Conservation (phyloP, 192 early-diverging fungal genomes). For the Cladochytrium replicatum region DNA sequence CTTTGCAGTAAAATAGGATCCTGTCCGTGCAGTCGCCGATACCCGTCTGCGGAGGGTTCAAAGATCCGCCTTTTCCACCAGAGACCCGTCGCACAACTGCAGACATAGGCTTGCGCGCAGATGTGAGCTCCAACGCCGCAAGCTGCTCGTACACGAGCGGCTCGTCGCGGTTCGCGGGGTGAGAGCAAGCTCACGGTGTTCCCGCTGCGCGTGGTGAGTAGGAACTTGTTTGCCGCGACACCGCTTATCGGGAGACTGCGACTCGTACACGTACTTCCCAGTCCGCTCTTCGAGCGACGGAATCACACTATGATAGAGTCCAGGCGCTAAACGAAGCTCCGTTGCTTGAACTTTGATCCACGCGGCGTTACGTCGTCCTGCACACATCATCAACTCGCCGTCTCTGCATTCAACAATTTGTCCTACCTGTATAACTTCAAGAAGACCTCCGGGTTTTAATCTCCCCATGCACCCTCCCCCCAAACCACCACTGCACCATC, state of each 20-base stretch:
- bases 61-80: slow-evolving; percentile 45
- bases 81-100: slow-evolving; percentile 63
- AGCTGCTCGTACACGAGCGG: too few species aligned
- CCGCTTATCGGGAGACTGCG: slow-evolving; percentile 64
- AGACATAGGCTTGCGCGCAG: slow-evolving; percentile 82
- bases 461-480: slow-evolving; percentile 65
- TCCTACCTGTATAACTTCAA: too few species aligned
- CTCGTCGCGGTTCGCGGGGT: too few species aligned
- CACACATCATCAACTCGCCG: too few species aligned
- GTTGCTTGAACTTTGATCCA: too few species aligned
- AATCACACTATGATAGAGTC: slow-evolving; percentile 67
- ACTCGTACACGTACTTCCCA: slow-evolving; percentile 70
- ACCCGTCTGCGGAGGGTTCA: too few species aligned
- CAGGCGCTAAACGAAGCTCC: slow-evolving; percentile 50
- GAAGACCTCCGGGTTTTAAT: too few species aligned
- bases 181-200: too few species aligned
- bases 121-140: slow-evolving; percentile 74
- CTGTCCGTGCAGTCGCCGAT: too few species aligned
- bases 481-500: slow-evolving; percentile 54
- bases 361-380: slow-evolving; percentile 50
- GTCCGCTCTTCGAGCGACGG: slow-evolving; percentile 32
- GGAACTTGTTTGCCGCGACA: slow-evolving; percentile 38
- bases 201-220: slow-evolving; percentile 29
- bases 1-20: slow-evolving; percentile 81
- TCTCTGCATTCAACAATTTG: too few species aligned